Conservation (phyloP, 768 basidiomycete genomes). For the Megacollybia marginata region DNA sequence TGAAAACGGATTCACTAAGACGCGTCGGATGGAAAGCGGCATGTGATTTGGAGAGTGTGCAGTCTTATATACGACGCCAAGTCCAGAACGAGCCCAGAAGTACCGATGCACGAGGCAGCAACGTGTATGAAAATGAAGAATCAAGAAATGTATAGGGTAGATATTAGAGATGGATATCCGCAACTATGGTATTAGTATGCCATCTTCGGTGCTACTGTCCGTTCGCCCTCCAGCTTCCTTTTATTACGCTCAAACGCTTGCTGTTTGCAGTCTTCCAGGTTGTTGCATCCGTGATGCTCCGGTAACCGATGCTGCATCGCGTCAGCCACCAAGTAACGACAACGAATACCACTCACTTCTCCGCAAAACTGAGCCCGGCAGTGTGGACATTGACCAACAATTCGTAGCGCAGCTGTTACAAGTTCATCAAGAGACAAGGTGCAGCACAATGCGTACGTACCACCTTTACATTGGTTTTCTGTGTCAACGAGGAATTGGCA, state of each 20-base stretch:
- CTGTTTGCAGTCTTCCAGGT: constrained; percentile 78
- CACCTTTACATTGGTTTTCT: constrained; percentile 48
- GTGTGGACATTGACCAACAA: constrained; percentile 81
- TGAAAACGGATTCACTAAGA: too few species aligned
- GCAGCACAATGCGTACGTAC: too few species aligned
- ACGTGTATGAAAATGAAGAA: too few species aligned
- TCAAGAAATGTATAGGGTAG: too few species aligned
- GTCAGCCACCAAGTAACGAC: constrained; percentile 2
- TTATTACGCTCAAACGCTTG: constrained; percentile 88
- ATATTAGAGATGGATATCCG: too few species aligned
- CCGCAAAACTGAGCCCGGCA: constrained; percentile 76
- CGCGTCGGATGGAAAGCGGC: too few species aligned
- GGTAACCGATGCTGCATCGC: constrained; percentile 72
- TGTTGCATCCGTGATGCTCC: constrained; percentile 80
- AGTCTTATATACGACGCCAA: too few species aligned
- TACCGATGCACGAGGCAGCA: too few species aligned
- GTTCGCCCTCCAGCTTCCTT: constrained; percentile 79
- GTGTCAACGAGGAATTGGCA: constrained; percentile 60
- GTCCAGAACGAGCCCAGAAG: too few species aligned
- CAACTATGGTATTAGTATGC: constrained; percentile 19
- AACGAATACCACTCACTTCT: constrained; percentile 40
- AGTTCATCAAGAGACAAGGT: too few species aligned
- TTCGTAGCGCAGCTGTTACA: constrained; percentile 63
- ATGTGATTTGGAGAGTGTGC: too few species aligned
- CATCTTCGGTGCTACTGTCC: constrained; percentile 84